phyloP scores from a whole-genome alignment of 2,329 filamentous ascomycete genomes.

The Scopulariopsis brevicaulis region DNA sequence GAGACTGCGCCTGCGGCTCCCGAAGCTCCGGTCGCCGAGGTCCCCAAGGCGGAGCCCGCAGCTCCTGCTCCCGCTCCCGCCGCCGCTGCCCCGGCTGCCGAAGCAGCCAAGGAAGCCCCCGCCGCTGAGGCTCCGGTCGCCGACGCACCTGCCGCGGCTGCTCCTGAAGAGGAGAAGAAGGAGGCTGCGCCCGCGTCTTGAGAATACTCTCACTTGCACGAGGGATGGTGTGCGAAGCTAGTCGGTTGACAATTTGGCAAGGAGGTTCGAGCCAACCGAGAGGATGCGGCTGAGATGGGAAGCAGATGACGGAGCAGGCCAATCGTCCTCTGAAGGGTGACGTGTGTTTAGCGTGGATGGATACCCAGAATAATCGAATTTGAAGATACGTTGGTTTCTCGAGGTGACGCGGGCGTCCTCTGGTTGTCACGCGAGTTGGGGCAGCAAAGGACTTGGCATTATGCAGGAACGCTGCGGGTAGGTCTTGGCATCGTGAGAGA shows the following conservation, averaged over 20 bases:
- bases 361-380: conserved; percentile 16
- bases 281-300: not conserved
- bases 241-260: no score
- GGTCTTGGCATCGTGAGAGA: not conserved
- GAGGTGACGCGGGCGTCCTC: not conserved
- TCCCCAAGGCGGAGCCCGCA: conserved; percentile 15
- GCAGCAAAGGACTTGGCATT: not conserved
- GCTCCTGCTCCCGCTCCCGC: conserved; percentile 11
- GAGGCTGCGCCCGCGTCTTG: conserved; percentile 10
- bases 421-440: conserved; percentile 5
- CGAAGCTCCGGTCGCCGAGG: conserved; percentile 10
- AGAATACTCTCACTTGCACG: not conserved
- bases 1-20: conserved; percentile 8
- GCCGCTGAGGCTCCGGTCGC: conserved; percentile 11
- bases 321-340: conserved; percentile 6
- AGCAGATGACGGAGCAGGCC: not conserved
- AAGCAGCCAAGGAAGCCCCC: conserved; percentile 2
- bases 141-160: conserved; percentile 5
- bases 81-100: not conserved
- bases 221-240: no score
- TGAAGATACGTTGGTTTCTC: no score
- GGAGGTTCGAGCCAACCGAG: no score
- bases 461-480: not conserved
- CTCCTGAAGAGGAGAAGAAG: conserved; percentile 13
- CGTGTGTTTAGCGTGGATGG: conserved; percentile 16